phyloP scores from a whole-genome alignment of 768 basidiomycete species.

The Termitomyces sp. region DNA sequence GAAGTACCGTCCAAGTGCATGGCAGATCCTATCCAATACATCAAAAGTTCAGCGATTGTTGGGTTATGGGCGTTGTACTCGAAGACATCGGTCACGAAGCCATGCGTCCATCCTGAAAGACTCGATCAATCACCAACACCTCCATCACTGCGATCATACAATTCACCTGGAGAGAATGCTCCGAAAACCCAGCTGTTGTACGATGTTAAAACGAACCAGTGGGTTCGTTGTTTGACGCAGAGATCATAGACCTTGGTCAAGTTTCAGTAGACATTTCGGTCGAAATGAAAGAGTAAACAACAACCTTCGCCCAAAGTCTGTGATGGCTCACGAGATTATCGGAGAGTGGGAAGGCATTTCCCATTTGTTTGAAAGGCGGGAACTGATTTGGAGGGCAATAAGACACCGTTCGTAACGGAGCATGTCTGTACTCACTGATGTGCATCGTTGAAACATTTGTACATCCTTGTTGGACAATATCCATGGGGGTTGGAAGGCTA shows the following conservation, averaged over 20 bases:
- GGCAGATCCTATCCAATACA: slow-evolving; percentile 53
- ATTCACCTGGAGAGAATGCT: slow-evolving; percentile 47
- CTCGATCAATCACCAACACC: background rate
- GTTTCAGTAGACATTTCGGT: background rate
- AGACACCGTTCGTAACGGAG: background rate
- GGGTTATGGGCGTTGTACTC: slow-evolving; percentile 32
- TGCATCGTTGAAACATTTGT: slow-evolving; percentile 42
- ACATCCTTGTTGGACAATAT: slow-evolving; percentile 49
- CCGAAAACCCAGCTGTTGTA: slow-evolving; percentile 62
- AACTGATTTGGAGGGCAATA: slow-evolving; percentile 26
- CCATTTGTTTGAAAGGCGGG: slow-evolving; percentile 29
- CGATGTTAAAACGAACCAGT: slow-evolving; percentile 54
- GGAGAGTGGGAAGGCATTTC: slow-evolving; percentile 24
- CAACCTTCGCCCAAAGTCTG: slow-evolving; percentile 57
- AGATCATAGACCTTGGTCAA: slow-evolving; percentile 46
- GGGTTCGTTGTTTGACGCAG: slow-evolving; percentile 41
- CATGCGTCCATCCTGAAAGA: slow-evolving; percentile 45
- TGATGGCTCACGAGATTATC: slow-evolving; percentile 34
- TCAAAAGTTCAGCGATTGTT: slow-evolving; percentile 44
- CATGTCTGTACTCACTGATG: slow-evolving; percentile 25
- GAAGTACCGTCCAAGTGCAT: slow-evolving; percentile 32
- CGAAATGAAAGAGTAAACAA: background rate
- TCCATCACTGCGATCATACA: background rate
- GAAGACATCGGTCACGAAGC: slow-evolving; percentile 44
- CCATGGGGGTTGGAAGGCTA: slow-evolving; percentile 61